Evolutionary conservation across 106 monocot species (phyloP), one percentile per base, ranked within the genome.

Genomic region (Allium sativum): DNA sequence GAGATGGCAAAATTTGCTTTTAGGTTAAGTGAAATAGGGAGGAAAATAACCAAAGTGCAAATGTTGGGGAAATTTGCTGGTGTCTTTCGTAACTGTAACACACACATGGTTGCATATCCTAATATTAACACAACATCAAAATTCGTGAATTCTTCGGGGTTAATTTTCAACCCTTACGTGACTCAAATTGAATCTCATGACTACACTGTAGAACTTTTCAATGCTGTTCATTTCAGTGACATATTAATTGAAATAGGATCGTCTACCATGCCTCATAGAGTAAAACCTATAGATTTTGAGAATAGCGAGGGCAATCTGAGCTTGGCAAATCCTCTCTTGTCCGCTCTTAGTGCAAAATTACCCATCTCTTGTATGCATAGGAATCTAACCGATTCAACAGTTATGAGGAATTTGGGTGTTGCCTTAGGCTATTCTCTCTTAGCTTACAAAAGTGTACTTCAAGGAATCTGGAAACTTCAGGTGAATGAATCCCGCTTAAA

Each of bases 231-330:
- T 66, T 84, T 96, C 53, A 96, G 87, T 56, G 84, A 76, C 60
- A 82, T 96, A 46, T 70, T 96, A 70, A 58, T 74, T 52, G 90
- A 96, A 66, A 80, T 90, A 58, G 95, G 95, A 47, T 90, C 90
- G 54, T 96, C 95, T 53, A 96, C 95, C 11, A 96, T 90, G 95
- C 95, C 95, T 71, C 95, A 96, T 68, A 96, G 90, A 87, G 87
- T 96, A 17, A 96, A 96, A 70, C 95, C 95, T 8, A 90, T 96
- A 56, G 90, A 96, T 82, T 96, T 96, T 70, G 95, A 96, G 73
- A 96, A 96, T 54, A 96, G 95, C 21, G 87, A 91, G 75, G 95
- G 95, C 12, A 96, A 96, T 69, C 48, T 90, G 48, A 58, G 62
- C 59, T 40, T 87, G 45, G 95, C 87, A 45, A 96, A 87, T 82